Conservation (phyloP, 805 yeast genomes). For the Kazachstania africana region DNA sequence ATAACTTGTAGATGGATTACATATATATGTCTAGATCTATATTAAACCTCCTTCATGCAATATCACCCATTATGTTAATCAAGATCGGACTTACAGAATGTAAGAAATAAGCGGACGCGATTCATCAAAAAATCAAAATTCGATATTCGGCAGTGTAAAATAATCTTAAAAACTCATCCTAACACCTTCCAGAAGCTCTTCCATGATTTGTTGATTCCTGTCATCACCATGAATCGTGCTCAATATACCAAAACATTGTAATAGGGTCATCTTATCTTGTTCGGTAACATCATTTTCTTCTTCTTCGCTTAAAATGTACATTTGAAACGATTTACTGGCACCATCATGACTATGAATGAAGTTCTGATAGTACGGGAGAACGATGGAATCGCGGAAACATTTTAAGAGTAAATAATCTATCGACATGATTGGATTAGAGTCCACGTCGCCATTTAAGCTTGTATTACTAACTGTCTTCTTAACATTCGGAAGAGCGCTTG, state of each 20-base stretch:
- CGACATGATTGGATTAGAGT: constrained; percentile 11
- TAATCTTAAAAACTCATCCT: constrained; percentile 24
- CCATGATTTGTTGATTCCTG: constrained; percentile 47
- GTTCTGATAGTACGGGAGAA: constrained; percentile 40
- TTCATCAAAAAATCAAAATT: no score
- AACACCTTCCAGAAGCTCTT: constrained; percentile 33
- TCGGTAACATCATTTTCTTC: constrained; percentile 33
- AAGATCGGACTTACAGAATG: no score
- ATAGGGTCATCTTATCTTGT: constrained; percentile 31
- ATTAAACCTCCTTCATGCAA: no score
- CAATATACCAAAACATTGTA: constrained; percentile 54
- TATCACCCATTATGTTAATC: no score
- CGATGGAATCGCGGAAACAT: constrained; percentile 42
- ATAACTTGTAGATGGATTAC: no score
- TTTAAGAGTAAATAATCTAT: constrained; percentile 32
- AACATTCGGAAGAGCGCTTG: constrained; percentile 1
- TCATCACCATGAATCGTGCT: constrained; percentile 42
- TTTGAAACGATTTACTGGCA: constrained; percentile 22
- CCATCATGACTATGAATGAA: constrained; percentile 25
- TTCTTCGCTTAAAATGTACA: constrained; percentile 25
- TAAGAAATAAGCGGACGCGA: no score
- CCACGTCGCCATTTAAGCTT: no score
- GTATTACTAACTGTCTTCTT: no score
- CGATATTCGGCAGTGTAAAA: no score
- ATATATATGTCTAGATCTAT: no score